Conservation (phyloP, 192 early-diverging fungal genomes). For the Coemansia sp. region DNA sequence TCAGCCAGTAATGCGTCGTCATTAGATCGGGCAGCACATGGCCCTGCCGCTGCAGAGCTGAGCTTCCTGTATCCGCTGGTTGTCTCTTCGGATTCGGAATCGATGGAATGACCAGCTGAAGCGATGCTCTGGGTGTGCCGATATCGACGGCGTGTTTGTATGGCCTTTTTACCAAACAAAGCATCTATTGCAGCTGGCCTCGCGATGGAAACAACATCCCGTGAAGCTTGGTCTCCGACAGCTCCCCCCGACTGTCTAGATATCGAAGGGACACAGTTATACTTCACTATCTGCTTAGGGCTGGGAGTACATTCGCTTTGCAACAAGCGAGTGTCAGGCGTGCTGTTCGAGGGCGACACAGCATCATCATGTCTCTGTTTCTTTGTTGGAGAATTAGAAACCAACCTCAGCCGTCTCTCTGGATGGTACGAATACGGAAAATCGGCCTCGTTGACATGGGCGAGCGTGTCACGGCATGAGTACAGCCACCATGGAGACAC, state of each 20-base stretch:
- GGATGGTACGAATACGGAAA: conserved; percentile 50
- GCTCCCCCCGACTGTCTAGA: not conserved
- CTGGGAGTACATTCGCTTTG: not conserved
- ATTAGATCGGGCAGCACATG: not conserved
- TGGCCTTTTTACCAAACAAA: conserved; percentile 29
- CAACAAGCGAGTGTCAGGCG: not conserved
- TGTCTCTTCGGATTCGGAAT: not conserved
- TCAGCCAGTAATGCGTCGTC: not conserved
- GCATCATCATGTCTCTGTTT: not conserved
- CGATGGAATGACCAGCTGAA: not conserved
- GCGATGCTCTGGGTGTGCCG: conserved; percentile 10
- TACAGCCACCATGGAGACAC: conserved; percentile 58
- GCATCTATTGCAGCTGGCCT: conserved; percentile 16
- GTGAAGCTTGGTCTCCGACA: not conserved
- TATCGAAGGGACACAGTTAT: not conserved
- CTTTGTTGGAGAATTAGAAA: conserved; percentile 17
- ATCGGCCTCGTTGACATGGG: conserved; percentile 22
- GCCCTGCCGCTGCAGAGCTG: not conserved
- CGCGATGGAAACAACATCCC: not conserved
- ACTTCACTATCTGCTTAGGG: not conserved
- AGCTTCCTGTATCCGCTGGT: not conserved
- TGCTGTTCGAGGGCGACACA: not conserved
- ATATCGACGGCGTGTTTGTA: conserved; percentile 30
- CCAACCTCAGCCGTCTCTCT: conserved; percentile 32
- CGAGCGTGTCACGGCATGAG: conserved; percentile 31